Evolutionary conservation across 1,139 yeast genomes (phyloP).

Genomic region (Diutina neorugosa): DNA sequence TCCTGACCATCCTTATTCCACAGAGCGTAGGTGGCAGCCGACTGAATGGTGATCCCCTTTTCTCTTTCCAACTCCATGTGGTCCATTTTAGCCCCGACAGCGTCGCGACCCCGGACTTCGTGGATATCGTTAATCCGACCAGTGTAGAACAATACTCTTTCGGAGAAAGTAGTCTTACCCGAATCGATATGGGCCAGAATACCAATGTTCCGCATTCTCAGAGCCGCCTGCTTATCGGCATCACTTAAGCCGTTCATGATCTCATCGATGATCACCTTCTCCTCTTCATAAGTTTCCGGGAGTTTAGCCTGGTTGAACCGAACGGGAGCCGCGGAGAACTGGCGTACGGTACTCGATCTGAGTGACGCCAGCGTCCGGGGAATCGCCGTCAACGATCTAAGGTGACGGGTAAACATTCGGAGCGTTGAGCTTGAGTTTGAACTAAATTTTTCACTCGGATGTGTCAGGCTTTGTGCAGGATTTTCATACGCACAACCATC

Average conservation of each 20-base stretch:
- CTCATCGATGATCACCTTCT: conserved; percentile 52
- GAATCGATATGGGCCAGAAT: conserved; percentile 67
- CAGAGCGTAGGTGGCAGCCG: conserved; percentile 96
- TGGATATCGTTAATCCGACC: conserved; percentile 97
- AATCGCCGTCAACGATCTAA: background rate
- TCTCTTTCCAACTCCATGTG: conserved; percentile 15
- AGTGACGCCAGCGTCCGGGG: background rate
- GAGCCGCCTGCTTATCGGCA: conserved; percentile 43
- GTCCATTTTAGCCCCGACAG: conserved; percentile 86
- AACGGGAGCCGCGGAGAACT: background rate
- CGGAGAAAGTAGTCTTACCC: conserved; percentile 37
- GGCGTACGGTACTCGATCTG: background rate
- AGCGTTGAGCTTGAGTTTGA: background rate
- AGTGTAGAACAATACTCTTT: conserved; percentile 89
- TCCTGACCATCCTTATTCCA: conserved; percentile 68
- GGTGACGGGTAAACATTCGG: background rate
- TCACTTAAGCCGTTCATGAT: conserved; percentile 40
- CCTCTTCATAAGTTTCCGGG: conserved; percentile 48
- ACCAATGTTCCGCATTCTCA: conserved; percentile 81
- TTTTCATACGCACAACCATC: background rate
- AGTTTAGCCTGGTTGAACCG: background rate
- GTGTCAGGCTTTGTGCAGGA: background rate
- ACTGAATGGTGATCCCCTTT: conserved; percentile 50
- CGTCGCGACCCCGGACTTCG: conserved; percentile 95
- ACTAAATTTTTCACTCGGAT: background rate